Base-by-base conservation (phyloP, 495 filamentous ascomycete genomes). In the Hypoxylon fragiforme region DNA sequence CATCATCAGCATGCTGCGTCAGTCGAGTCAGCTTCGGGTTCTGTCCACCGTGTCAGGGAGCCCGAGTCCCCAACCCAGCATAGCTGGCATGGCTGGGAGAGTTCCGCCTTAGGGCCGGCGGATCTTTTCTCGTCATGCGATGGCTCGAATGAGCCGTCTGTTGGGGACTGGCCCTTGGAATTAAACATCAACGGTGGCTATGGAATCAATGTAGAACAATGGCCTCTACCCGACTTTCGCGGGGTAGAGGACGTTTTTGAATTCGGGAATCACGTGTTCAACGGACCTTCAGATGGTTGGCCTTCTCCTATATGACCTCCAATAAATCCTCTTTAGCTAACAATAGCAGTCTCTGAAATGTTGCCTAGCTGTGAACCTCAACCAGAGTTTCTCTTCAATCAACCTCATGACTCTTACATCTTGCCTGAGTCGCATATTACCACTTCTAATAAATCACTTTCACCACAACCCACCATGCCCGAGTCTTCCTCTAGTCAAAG, bases 71-170 rank as follows among this genome's bases (percentile, higher is more conserved):
- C 59, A 45, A 58, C 20, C 44, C 67, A 64, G 57, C 51, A 37
- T 70, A 57, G 55, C 36, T 54, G n/a, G 21, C 16, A 52, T 52
- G 62, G 57, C 51, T 67, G 62, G 65, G 54, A 50, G 65, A 58
- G 52, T 59, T 60, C 62, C 51, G 62, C 58, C 46, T 47, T 50
- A 54, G 65, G 57, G 58, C 65, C 62, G 50, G 58, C 62, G 55
- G 65, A 63, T 37, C 59, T 67, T 58, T 64, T 60, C 65, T 35
- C 54, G 62, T 65, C 65, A 41, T 57, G 44, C 36, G 65, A 56
- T 45, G 63, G 49, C 40, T 54, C 48, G 9, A 38, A 57, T 28
- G 50, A 47, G 28, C 60, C 59, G 44, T 30, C 42, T 34, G 14
- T 40, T 37, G 53, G 51, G 41, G 57, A 68, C 55, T 64, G 65